Percentiles rank a stretch among this genome's conserved stretches.
Conservation (phyloP, 345 rosid species). For the Salix brachista region DNA sequence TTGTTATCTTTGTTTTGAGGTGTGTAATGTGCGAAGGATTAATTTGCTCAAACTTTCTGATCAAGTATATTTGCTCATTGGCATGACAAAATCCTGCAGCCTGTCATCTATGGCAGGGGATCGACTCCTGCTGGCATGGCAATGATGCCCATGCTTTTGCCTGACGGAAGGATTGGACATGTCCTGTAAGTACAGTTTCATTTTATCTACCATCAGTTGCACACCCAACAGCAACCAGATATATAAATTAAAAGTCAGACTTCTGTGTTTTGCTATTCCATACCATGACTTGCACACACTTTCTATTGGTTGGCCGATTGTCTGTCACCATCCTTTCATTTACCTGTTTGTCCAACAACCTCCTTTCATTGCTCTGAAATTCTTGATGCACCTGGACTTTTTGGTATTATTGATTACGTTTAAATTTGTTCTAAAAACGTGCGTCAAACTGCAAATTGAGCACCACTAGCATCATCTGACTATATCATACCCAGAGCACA, state of each 20-base stretch:
- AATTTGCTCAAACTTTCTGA: not conserved
- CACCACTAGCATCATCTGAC: not conserved
- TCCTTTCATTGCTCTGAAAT: not conserved
- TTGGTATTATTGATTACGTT: not conserved
- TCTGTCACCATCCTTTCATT: no score
- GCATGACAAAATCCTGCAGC: conserved; percentile 11
- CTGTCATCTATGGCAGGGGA: conserved; percentile 4
- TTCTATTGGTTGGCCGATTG: not conserved
- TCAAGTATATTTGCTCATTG: not conserved
- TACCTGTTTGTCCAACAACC: no score
- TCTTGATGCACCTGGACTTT: not conserved
- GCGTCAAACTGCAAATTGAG: not conserved
- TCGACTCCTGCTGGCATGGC: no score
- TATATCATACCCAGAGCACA: not conserved
- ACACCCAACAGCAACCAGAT: not conserved
- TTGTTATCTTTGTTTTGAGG: not conserved
- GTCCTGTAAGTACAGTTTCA: no score
- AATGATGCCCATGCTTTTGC: no score
- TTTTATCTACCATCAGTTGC: no score
- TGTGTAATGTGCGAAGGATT: not conserved
- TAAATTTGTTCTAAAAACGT: not conserved
- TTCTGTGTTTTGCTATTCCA: not conserved
- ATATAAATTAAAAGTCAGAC: not conserved
- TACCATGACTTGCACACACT: not conserved
- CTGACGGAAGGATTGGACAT: no score